Base-by-base conservation (phyloP, 768 basidiomycete species). In the Boletus subcaerulescens region DNA sequence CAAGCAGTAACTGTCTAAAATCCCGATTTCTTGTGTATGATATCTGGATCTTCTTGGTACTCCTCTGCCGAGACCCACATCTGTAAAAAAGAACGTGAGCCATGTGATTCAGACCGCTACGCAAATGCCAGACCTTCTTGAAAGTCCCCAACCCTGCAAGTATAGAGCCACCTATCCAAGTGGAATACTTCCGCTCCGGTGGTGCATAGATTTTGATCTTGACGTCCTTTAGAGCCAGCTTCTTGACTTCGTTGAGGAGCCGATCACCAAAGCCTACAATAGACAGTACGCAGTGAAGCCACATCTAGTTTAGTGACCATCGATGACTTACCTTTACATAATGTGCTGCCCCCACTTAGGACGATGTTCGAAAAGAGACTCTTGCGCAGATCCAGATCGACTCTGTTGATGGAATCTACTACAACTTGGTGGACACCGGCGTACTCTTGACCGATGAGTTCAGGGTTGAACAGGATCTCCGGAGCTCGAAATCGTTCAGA, bases 1-100 rank as follows among this genome's bases (percentile, higher is more conserved):
- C 50, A 58, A 62, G 51, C 53, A 48, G 46, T 35, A 22, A 56
- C 45, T 53, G 22, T 44, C 60, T 68, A 93, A 72, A 93, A 93
- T 45, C 90, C 91, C 53, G 89, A 81, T 74, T 96, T 96, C 74
- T 92, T 95, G 74, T 97, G 95, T 66, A 98, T 98, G 65, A 98
- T 91, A 66, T 98, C 95, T 51, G 96, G 95, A 74, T 98, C 96
- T 73, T 99, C 96, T 73, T 97, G 93, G 69, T 98, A 98, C 74
- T 98, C 97, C 73, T 99, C 96, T 38, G 95, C 94, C 44, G 93
- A 95, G 48, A 99, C 93, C 96, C 97, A 99, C 96, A 99, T 98
- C 93, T 97, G 53, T 50, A 31, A 46, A 48, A 48, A 61, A 31
- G 47, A 60, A 42, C 17, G 36, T 61, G 52, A 66, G 43, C 20